Percentiles rank a stretch among this genome's conserved stretches.
These are phyloP conservation scores for Phoma sp. DNA, from an alignment of 2,329 filamentous ascomycete genomes.

Conservation along the genomic window DNA sequence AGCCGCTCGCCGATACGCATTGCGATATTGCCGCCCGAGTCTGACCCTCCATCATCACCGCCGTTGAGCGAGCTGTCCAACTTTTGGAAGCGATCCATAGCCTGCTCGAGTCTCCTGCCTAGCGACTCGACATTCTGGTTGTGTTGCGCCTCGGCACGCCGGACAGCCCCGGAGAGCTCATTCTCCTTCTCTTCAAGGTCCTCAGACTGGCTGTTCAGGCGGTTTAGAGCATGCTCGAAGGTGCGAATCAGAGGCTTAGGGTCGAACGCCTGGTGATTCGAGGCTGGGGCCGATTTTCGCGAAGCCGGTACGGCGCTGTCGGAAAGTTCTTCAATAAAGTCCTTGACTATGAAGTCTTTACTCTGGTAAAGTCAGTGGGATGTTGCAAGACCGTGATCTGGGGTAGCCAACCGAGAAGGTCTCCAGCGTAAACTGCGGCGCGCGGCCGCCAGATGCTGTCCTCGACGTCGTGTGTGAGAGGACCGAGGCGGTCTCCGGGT, in stretches of 20 bases:
- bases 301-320: conserved; percentile 80
- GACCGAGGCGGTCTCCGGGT: conserved; percentile 52
- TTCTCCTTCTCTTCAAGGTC: conserved; percentile 91
- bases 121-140: conserved; percentile 88
- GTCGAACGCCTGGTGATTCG: conserved; percentile 69
- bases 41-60: conserved; percentile 60
- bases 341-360: conserved; percentile 92
- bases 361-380: conserved; percentile 37
- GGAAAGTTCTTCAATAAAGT: conserved; percentile 93
- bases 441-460: conserved; percentile 58
- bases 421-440: conserved; percentile 84
- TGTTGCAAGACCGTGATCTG: background rate
- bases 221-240: conserved; percentile 79
- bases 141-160: conserved; percentile 89
- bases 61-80: conserved; percentile 83
- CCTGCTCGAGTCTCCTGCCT: conserved; percentile 87
- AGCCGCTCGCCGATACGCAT: conserved; percentile 93
- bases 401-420: conserved; percentile 60
- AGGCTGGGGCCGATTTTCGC: conserved; percentile 72
- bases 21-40: conserved; percentile 80
- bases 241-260: conserved; percentile 95
- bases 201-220: conserved; percentile 74
- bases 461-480: conserved; percentile 50
- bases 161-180: conserved; percentile 86
- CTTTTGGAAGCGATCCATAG: conserved; percentile 89